Base-by-base conservation (phyloP, 305 asterid genomes). In the Caryopteris hybrid region DNA sequence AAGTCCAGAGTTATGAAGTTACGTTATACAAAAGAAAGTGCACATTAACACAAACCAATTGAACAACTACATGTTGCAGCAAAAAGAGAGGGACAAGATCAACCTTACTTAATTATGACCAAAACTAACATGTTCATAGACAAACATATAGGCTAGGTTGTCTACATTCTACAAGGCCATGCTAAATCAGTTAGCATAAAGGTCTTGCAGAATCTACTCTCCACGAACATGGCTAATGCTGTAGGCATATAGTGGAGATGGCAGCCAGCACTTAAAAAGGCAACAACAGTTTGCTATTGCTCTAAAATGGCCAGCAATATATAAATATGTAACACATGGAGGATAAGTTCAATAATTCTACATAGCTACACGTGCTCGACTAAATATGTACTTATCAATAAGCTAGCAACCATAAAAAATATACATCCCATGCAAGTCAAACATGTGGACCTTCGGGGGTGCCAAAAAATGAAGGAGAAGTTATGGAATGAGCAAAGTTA, bases 1-100 rank as follows among this genome's bases (percentile, higher is more conserved):
- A 76, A n/a, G n/a, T 47, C 70, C 43, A 56, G 36, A 17, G 4
- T 51, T 25, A 42, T 50, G 5, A 51, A 67, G 54, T 43, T 52
- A 23, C 55, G 36, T 33, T 42, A 13, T 41, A 18, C 4, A 6
- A 61, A 34, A 61, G 10, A 73, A 55, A 46, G 20, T 50, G 31
- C 63, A 46, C 12, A 11, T 33, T 33, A 56, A 34, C 20, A 23
- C 42, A 65, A 14, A 36, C 31, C 23, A 55, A 33, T 1, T 14
- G 31, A 73, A 62, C 59, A 51, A 53, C 41, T 31, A 59, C 21
- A 54, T 46, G 8, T 17, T 51, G 63, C 17, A 70, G 46, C 29
- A 60, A 13, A 51, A 33, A 38, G 50, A 38, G 55, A 38, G 38
- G 8, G 21, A 25, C 16, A 25, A 51, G 54, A 39, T 61, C 31